phyloP scores from a whole-genome alignment of 352 stramenopile species.

The Globisporangium radiosum region DNA sequence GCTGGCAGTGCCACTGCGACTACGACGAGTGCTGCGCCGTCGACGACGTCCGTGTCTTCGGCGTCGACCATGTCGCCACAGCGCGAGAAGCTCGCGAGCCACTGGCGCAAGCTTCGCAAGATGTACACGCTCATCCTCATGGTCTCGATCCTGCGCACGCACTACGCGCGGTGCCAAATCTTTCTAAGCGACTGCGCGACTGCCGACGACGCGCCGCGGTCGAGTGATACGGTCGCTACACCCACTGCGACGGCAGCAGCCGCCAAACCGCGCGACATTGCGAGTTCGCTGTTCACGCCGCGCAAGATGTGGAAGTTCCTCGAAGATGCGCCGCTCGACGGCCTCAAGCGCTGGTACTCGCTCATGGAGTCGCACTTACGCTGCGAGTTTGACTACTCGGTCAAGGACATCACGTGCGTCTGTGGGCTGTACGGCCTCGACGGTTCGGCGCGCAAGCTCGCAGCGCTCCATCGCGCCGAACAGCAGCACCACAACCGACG shows the following conservation, averaged over 20 bases:
- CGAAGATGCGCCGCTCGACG: constrained; percentile 56
- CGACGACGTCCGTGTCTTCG: neutral
- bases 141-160: constrained; percentile 69
- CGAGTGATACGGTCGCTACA: neutral
- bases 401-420: constrained; percentile 59
- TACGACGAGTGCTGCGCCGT: neutral
- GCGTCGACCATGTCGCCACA: neutral
- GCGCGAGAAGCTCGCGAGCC: constrained; percentile 12
- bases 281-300: constrained; percentile 71
- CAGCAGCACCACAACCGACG: constrained; percentile 1
- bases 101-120: constrained; percentile 60
- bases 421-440: constrained; percentile 74
- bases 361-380: constrained; percentile 77
- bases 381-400: constrained; percentile 76
- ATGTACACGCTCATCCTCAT: constrained; percentile 84
- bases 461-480: constrained; percentile 6
- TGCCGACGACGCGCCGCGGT: neutral
- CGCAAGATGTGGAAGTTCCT: constrained; percentile 71
- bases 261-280: constrained; percentile 43
- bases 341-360: constrained; percentile 70
- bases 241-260: neutral
- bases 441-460: constrained; percentile 30
- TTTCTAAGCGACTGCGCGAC: constrained; percentile 36
- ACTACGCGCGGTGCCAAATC: constrained; percentile 56
- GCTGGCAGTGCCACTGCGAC: no score